A percentile compares a stretch with the other conserved stretches of the same genome.
Evolutionary conservation across 106 monocot species (phyloP).

Genomic region (Dioscorea zingiberensis): DNA sequence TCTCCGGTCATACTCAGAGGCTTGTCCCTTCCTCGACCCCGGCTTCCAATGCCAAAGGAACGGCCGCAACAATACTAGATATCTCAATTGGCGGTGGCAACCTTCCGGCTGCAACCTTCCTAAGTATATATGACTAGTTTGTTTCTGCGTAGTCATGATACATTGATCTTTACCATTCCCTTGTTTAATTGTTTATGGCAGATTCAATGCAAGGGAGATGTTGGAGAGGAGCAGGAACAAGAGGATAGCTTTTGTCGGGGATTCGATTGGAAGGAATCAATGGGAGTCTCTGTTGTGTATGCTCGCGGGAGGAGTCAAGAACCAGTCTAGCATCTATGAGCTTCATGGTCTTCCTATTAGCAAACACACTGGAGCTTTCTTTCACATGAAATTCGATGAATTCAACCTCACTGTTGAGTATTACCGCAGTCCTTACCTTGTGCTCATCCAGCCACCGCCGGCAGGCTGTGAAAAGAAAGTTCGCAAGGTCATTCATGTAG

Average conservation of each 20-base stretch:
- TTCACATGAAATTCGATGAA: conserved; percentile 54
- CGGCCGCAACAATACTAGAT: conserved; percentile 57
- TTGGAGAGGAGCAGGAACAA: conserved; percentile 63
- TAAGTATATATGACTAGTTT: conserved; percentile 29
- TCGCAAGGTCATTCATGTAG: conserved; percentile 48
- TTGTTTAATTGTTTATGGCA: not conserved
- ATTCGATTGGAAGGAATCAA: conserved; percentile 92
- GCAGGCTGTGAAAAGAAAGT: conserved; percentile 12
- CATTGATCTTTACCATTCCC: not conserved
- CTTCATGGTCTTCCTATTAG: conserved; percentile 66
- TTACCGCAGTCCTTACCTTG: conserved; percentile 67
- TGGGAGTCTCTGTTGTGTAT: conserved; percentile 96
- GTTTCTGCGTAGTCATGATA: too few relatives aligned
- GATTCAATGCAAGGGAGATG: conserved; percentile 73
- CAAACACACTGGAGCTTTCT: conserved; percentile 74
- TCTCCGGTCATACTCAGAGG: conserved; percentile 41
- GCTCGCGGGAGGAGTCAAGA: conserved; percentile 21
- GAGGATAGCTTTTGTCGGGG: conserved; percentile 72
- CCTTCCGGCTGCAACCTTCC: conserved; percentile 66
- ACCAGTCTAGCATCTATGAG: conserved; percentile 55
- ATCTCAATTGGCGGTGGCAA: conserved; percentile 75
- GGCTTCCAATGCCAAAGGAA: conserved; percentile 71
- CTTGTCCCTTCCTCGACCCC: conserved; percentile 72
- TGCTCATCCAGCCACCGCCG: conserved; percentile 46
- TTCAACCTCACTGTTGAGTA: conserved; percentile 89